Conservation (phyloP, 176 grass and related monocot genomes). For the Melocanna baccifera region DNA sequence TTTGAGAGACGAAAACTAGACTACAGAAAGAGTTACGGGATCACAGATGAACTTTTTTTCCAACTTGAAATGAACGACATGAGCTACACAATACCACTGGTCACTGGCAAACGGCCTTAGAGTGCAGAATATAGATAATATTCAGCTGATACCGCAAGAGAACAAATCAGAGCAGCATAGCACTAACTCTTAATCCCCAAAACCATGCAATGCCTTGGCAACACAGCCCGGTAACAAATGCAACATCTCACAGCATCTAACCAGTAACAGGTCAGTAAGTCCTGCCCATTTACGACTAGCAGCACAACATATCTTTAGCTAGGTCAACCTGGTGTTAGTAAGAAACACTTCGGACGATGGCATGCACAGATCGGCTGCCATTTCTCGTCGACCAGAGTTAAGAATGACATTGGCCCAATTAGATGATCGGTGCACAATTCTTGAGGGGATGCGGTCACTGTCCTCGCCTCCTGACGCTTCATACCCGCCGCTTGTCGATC, state of each 20-base stretch:
- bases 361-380: slow-evolving; percentile 17
- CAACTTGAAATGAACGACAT: too few species aligned
- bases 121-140: neutral
- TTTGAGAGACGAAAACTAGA: too few species aligned
- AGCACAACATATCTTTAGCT: neutral
- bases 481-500: slow-evolving; percentile 73
- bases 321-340: slow-evolving; percentile 24
- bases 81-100: too few species aligned
- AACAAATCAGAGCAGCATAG: neutral
- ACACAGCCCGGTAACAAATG: neutral
- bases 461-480: slow-evolving; percentile 82
- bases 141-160: neutral
- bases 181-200: neutral
- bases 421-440: slow-evolving; percentile 72
- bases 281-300: neutral
- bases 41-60: too few species aligned
- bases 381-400: slow-evolving; percentile 24
- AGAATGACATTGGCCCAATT: slow-evolving; percentile 67
- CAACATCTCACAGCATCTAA: neutral
- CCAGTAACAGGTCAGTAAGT: neutral
- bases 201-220: neutral
- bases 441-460: slow-evolving; percentile 63
- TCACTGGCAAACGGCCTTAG: neutral
- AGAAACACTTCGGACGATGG: slow-evolving; percentile 25
- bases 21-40: too few species aligned